A percentile compares a stretch with the other conserved stretches of the same genome.
These are phyloP conservation scores for Spinellus fusiger DNA, from an alignment of 192 early-diverging fungal genomes.

Conservation along the genomic window DNA sequence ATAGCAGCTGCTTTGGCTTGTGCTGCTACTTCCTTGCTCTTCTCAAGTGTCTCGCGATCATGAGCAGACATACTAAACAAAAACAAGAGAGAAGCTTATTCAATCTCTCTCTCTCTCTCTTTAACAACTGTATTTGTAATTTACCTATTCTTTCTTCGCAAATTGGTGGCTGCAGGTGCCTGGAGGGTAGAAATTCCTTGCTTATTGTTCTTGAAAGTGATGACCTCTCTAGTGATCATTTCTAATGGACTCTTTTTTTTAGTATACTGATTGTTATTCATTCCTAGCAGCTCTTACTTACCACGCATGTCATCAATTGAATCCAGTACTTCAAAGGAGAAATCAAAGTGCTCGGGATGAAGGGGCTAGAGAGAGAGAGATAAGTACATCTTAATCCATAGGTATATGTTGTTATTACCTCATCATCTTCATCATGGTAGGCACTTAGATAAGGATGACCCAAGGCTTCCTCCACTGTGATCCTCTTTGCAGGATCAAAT, in stretches of 20 bases:
- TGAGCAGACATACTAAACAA: constrained; percentile 26
- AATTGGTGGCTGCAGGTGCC: background rate
- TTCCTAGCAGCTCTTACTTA: background rate
- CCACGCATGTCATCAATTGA: constrained; percentile 75
- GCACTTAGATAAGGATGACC: constrained; percentile 88
- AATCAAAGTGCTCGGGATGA: constrained; percentile 70
- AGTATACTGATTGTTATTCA: too few species aligned
- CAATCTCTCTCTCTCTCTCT: background rate
- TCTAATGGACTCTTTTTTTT: too few species aligned
- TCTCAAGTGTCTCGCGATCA: constrained; percentile 32
- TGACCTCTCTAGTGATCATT: background rate
- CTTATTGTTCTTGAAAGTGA: background rate
- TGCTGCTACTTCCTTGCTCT: constrained; percentile 23
- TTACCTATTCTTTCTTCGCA: background rate
- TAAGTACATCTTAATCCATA: background rate
- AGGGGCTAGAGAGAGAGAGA: constrained; percentile 39
- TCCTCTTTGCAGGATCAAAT: constrained; percentile 90
- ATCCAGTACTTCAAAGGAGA: constrained; percentile 75
- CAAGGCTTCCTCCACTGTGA: constrained; percentile 90
- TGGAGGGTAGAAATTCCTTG: background rate
- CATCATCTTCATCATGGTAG: constrained; percentile 88
- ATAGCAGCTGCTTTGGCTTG: constrained; percentile 11
- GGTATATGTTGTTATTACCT: constrained; percentile 31
- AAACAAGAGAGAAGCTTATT: background rate
- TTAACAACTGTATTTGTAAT: background rate